Percentiles rank a stretch among this genome's conserved stretches.
These are phyloP conservation scores for Boletus smithii DNA, from an alignment of 1,284 basidiomycete genomes.

Conservation along the genomic window DNA sequence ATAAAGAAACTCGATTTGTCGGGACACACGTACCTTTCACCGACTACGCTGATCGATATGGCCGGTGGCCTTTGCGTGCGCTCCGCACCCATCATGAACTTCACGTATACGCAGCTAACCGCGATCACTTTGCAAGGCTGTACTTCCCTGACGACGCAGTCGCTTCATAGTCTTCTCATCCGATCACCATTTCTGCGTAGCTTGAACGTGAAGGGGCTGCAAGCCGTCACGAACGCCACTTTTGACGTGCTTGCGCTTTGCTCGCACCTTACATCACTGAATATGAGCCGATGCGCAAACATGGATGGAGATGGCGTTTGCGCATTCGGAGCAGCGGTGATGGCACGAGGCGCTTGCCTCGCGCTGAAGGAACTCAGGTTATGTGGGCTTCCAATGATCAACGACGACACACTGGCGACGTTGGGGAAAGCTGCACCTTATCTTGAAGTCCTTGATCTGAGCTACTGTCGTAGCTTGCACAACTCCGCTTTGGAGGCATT, in stretches of 20 bases:
- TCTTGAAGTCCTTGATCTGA: slow-evolving; percentile 81
- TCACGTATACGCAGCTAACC: slow-evolving; percentile 61
- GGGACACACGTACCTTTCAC: slow-evolving; percentile 57
- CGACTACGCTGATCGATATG: slow-evolving; percentile 49
- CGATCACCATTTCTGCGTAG: slow-evolving; percentile 59
- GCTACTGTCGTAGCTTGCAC: slow-evolving; percentile 65
- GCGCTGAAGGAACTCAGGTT: slow-evolving; percentile 58
- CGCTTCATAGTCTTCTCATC: slow-evolving; percentile 70
- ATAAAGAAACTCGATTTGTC: slow-evolving; percentile 61
- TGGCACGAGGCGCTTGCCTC: slow-evolving; percentile 45
- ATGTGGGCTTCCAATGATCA: slow-evolving; percentile 60
- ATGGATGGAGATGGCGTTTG: slow-evolving; percentile 64
- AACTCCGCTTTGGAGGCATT: slow-evolving; percentile 76
- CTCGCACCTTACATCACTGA: slow-evolving; percentile 55
- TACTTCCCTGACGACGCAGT: slow-evolving; percentile 55
- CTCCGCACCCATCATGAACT: slow-evolving; percentile 31
- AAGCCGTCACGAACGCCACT: slow-evolving; percentile 68
- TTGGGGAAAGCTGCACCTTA: slow-evolving; percentile 65
- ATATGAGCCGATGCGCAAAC: slow-evolving; percentile 72
- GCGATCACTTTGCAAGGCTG: slow-evolving; percentile 76
- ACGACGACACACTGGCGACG: slow-evolving; percentile 55
- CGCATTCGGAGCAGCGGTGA: slow-evolving; percentile 40
- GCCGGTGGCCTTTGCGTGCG: slow-evolving; percentile 51
- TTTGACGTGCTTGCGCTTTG: slow-evolving; percentile 64
- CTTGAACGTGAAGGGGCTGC: slow-evolving; percentile 67